Percentiles rank a stretch among this genome's conserved stretches.
phyloP scores from a whole-genome alignment of 345 rosid species.

The Salix viminalis region DNA sequence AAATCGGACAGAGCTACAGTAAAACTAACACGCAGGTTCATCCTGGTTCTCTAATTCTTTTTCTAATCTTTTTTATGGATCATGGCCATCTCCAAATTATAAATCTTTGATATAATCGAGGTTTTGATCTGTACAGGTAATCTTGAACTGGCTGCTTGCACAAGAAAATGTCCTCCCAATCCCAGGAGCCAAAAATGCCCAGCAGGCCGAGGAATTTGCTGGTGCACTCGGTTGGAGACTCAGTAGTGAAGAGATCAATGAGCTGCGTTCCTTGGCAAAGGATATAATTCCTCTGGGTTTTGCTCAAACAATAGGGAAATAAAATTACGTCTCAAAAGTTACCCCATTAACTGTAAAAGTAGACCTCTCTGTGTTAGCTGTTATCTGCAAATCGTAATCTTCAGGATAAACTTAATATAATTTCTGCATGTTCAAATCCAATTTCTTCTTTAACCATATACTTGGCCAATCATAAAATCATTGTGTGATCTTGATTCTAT shows the following conservation, averaged over 20 bases:
- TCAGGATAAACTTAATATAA: no score
- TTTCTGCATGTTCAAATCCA: no score
- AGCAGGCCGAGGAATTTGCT: slow-evolving; percentile 71
- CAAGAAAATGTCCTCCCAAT: slow-evolving; percentile 88
- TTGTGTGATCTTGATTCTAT: no score
- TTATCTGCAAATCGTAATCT: no score
- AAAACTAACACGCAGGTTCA: slow-evolving; percentile 82
- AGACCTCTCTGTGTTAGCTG: no score
- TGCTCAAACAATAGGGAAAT: no score
- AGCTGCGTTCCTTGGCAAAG: slow-evolving; percentile 72
- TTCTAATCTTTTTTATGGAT: neutral
- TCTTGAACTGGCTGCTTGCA: slow-evolving; percentile 82
- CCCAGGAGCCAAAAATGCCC: slow-evolving; percentile 83
- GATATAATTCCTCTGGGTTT: slow-evolving; percentile 33
- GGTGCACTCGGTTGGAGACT: slow-evolving; percentile 92
- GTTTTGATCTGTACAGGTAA: slow-evolving; percentile 46
- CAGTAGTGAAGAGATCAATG: slow-evolving; percentile 48
- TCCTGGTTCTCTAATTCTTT: neutral
- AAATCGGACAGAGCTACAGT: slow-evolving; percentile 56
- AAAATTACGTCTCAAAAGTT: no score
- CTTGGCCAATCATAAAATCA: no score
- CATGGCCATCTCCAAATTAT: no score
- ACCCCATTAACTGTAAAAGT: no score
- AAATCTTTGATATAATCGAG: neutral
- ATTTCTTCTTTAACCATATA: no score